phyloP scores from a whole-genome alignment of 257 asterid species.

The Solanum sejunctum region DNA sequence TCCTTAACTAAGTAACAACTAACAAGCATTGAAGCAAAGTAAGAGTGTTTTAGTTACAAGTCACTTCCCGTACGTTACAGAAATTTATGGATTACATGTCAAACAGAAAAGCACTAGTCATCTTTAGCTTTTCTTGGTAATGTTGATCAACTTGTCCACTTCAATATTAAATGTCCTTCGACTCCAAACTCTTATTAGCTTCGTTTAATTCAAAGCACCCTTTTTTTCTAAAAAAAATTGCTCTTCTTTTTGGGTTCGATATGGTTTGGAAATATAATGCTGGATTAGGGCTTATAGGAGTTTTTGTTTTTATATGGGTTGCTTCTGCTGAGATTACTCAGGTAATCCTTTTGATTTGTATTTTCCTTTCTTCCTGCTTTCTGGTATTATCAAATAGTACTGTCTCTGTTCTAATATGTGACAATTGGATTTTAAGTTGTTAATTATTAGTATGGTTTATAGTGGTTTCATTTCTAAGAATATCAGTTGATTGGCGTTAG shows the following conservation, averaged over 20 bases:
- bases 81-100: background rate
- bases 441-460: too few species aligned
- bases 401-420: background rate
- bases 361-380: background rate
- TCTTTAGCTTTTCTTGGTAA: background rate
- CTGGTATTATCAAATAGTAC: background rate
- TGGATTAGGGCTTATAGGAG: slow-evolving; percentile 65
- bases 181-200: background rate
- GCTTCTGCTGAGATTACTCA: slow-evolving; percentile 83
- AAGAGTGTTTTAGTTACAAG: background rate
- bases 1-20: background rate
- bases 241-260: too few species aligned
- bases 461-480: background rate
- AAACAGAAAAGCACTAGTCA: background rate
- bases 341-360: slow-evolving; percentile 21
- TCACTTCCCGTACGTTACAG: background rate
- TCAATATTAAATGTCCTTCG: background rate
- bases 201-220: background rate
- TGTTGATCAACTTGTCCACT: background rate
- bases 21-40: background rate
- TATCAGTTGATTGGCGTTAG: background rate
- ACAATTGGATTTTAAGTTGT: background rate
- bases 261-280: slow-evolving; percentile 67
- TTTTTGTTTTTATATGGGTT: slow-evolving; percentile 77
- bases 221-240: background rate